Evolutionary conservation across 768 basidiomycete genomes (phyloP).

Genomic region (Kwoniella mangroviensis): DNA sequence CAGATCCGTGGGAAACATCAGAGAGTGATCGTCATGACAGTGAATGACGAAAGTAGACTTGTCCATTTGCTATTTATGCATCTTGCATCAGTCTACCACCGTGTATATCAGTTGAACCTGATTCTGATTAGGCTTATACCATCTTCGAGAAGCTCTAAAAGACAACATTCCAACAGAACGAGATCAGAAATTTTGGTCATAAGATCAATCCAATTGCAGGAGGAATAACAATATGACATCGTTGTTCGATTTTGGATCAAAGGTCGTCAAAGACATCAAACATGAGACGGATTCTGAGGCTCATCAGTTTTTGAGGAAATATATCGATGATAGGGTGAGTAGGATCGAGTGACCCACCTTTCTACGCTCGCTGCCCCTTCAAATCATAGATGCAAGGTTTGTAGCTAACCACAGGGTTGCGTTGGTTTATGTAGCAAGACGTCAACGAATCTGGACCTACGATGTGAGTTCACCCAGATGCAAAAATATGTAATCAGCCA

Average conservation of each 20-base stretch:
- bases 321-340: slow-evolving; percentile 27
- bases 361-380: too few species aligned
- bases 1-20: background rate
- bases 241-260: slow-evolving; percentile 23
- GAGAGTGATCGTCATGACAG: too few species aligned
- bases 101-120: too few species aligned
- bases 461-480: background rate
- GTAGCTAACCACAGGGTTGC: background rate
- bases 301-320: slow-evolving; percentile 61
- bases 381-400: background rate
- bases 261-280: slow-evolving; percentile 64
- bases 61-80: too few species aligned
- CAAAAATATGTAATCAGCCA: too few species aligned
- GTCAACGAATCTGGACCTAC: slow-evolving; percentile 6
- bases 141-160: too few species aligned
- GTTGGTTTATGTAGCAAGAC: background rate
- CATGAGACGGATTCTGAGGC: slow-evolving; percentile 87
- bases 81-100: too few species aligned
- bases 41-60: too few species aligned
- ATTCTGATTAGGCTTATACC: too few species aligned
- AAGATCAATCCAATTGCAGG: background rate
- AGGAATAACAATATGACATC: slow-evolving; percentile 14
- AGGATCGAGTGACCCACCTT: background rate
- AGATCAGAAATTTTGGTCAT: too few species aligned
- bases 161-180: too few species aligned